phyloP scores from a whole-genome alignment of 441 rosid species.

The Dalechampia spathulata region DNA sequence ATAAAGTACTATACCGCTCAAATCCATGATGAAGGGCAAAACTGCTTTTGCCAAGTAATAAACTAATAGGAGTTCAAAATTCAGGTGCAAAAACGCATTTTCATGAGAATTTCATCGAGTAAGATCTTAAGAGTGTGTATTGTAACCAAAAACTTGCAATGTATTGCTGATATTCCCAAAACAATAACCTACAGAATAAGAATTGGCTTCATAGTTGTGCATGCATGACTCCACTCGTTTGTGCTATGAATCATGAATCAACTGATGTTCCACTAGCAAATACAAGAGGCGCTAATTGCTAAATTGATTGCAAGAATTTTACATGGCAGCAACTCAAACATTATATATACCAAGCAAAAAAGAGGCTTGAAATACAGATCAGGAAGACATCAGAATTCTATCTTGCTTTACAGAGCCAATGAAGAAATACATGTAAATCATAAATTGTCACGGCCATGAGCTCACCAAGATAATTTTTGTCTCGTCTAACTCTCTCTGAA shows the following conservation, averaged over 20 bases:
- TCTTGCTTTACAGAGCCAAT: too few species aligned
- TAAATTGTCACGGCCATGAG: background rate
- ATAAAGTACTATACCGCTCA: too few species aligned
- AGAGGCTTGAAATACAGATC: too few species aligned
- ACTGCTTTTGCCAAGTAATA: too few species aligned
- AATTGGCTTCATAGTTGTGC: background rate
- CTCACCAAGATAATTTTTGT: constrained; percentile 96
- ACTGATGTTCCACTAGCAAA: background rate
- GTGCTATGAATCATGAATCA: background rate
- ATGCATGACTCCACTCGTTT: background rate
- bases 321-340: too few species aligned
- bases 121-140: background rate
- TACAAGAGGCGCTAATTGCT: background rate
- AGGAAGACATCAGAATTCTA: too few species aligned
- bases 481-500: constrained; percentile 96
- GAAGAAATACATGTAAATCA: background rate
- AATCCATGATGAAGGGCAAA: too few species aligned
- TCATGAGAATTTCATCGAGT: background rate
- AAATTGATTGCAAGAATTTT: too few species aligned
- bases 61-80: too few species aligned
- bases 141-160: background rate
- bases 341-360: too few species aligned
- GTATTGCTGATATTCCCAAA: background rate
- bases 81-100: background rate
- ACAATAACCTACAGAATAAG: background rate